Base-by-base conservation (phyloP, 331 rosid genomes). In the Acacia concinna region DNA sequence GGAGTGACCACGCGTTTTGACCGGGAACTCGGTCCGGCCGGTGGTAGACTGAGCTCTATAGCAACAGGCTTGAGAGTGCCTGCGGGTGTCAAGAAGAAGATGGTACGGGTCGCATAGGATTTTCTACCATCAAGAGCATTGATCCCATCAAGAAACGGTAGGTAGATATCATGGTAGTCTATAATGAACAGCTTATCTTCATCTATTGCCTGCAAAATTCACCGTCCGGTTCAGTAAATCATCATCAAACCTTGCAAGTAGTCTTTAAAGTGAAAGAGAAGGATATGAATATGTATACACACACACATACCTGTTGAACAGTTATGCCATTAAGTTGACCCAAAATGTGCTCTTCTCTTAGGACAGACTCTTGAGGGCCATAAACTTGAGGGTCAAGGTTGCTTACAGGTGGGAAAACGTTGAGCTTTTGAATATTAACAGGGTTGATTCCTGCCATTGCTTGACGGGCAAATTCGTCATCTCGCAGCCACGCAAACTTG, bases 401-500 rank as follows among this genome's bases (percentile, higher is more conserved):
- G 91, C 97, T 93, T 25, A 80, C 92, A 37, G 98, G 98, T 54
- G 98, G 98, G 66, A 90, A 93, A 79, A 80, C 93, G 65, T 79
- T 67, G 37, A 93, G 84, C 83, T 87, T 74, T 84, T 93, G 95
- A 38, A 93, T 88, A 74, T 57, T 84, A 46, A 90, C 88, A 62
- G 98, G 98, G 69, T 93, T 93, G 40, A 93, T 70, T 71, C 98
- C 98, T 14, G 98, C 97, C 3, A 93, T 44, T 47, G 90, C 93
- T 87, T 93, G 94, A n/a, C 98, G 86, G 37, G 81, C 98, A 67
- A 93, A 93, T 87, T 93, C 98, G 41, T 93, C 98, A 41, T 93
- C 98, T 85, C 98, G 80, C 67, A 90, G 75, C 97, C 97, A 93
- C 3, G 91, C 91, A 74, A 87, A 88, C 83, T 82, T 93, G 88